Conservation (phyloP, 768 basidiomycete species). For the Leucosporidium yakuticum region DNA sequence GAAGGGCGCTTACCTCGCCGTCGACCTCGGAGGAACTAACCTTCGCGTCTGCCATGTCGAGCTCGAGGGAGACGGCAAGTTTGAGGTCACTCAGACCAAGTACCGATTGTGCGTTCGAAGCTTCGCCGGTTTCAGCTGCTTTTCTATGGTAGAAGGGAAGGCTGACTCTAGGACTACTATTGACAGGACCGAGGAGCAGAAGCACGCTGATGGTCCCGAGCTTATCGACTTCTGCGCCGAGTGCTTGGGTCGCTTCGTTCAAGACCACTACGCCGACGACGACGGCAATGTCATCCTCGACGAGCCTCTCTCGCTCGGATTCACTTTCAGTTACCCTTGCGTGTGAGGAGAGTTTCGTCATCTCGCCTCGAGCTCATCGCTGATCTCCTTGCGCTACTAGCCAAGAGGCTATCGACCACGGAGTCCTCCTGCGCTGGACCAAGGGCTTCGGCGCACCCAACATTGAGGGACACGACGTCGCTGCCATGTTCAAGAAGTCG, state of each 20-base stretch:
- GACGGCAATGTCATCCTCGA: slow-evolving; percentile 49
- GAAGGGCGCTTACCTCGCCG: slow-evolving; percentile 78
- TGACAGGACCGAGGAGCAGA: slow-evolving; percentile 76
- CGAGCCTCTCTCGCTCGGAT: slow-evolving; percentile 68
- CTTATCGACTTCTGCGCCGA: slow-evolving; percentile 97
- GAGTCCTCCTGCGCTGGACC: slow-evolving; percentile 95
- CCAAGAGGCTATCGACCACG: slow-evolving; percentile 91
- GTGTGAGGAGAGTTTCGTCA: slow-evolving; percentile 46
- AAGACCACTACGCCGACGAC: slow-evolving; percentile 54
- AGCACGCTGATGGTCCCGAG: slow-evolving; percentile 91
- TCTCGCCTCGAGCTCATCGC: not conserved
- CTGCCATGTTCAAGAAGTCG: slow-evolving; percentile 81
- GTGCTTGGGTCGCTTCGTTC: slow-evolving; percentile 80
- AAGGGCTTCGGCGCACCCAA: slow-evolving; percentile 92
- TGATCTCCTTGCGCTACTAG: slow-evolving; percentile 45
- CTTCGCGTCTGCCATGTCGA: slow-evolving; percentile 96
- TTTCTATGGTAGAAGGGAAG: not conserved
- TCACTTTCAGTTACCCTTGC: slow-evolving; percentile 99
- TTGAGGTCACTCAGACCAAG: slow-evolving; percentile 95
- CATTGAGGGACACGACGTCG: slow-evolving; percentile 88
- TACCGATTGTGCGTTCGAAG: slow-evolving; percentile 59
- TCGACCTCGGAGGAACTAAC: slow-evolving; percentile 65
- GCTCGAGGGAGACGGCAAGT: slow-evolving; percentile 85
- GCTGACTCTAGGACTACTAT: not conserved
- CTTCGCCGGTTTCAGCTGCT: not conserved